These are phyloP conservation scores for Sinapis alba DNA, from an alignment of 441 rosid genomes.

Conservation along the genomic window DNA sequence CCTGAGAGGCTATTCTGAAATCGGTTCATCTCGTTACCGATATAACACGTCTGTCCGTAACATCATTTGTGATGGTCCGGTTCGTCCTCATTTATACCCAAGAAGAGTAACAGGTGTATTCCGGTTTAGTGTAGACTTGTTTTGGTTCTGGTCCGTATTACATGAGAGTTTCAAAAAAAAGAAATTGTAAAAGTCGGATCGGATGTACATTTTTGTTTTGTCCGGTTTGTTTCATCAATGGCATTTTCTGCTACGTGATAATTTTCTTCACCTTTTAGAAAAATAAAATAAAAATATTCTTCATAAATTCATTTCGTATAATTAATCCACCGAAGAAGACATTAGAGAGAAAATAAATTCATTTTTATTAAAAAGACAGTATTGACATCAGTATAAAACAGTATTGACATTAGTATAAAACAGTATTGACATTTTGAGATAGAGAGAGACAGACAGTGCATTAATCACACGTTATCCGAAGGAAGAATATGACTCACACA, in stretches of 20 bases:
- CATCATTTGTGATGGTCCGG: conserved; percentile 14
- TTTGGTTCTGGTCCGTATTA: conserved; percentile 6
- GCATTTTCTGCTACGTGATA: not conserved
- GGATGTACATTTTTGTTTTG: conserved; percentile 4
- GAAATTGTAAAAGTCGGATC: not conserved
- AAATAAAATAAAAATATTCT: not conserved
- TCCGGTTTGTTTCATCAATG: not conserved
- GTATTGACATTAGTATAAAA: not conserved
- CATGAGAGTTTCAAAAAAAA: not conserved
- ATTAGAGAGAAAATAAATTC: not conserved
- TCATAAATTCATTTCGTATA: not conserved
- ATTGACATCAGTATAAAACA: not conserved
- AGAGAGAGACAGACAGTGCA: not conserved
- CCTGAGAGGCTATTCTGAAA: conserved; percentile 47
- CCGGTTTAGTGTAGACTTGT: conserved; percentile 26
- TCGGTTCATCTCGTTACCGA: conserved; percentile 27
- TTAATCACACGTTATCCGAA: conserved; percentile 32
- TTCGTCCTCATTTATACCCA: not conserved
- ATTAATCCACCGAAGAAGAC: not conserved
- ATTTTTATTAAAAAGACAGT: not conserved
- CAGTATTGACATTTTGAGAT: not conserved
- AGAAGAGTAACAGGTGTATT: not conserved
- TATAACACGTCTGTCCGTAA: not conserved
- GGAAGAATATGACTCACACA: conserved; percentile 35
- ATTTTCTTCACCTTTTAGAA: too few species aligned